Base-by-base conservation (phyloP, 78 protist genomes). In the Guillardia theta region DNA sequence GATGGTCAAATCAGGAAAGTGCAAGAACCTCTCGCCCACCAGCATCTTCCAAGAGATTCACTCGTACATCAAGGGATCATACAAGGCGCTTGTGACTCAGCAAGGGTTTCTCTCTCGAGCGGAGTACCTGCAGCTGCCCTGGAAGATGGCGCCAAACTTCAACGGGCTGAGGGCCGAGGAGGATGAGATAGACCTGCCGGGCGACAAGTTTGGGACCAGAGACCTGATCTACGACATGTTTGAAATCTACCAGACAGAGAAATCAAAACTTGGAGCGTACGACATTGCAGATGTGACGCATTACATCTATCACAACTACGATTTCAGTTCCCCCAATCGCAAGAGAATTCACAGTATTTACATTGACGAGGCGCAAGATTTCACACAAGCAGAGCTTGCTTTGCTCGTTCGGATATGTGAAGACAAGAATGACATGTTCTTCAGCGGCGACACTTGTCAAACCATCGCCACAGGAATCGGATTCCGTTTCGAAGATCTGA, bases 291-390 rank as follows among this genome's bases (percentile, higher is more conserved):
- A 94, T 27, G 83, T 76, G 33, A 18, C 64, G 58, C 9, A 9
- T 30, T 48, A 47, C 93, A 58, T 94, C 27, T 87, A 48, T 54
- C 22, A 10, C 15, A 76, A 53, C 22, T 93, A 93, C 62, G 19
- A 24, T 36, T 92, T 78, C 27, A 15, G 27, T 39, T 87, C 54
- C n/a, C 62, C 12, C 12, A 12, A 53, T 12, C 62, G 62, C 62
- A 53, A 12, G 12, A 21, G 12, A 12, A 43, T 87, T 12, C 47
- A 94, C 64, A 27, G 44, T 30, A 22, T 94, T 10, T 48, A 41
- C 10, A 93, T 94, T 22, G 95, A 94, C 88, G 95, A 94, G 88
- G 87, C 53, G 30, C 95, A 94, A 48, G 95, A 94, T 88, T 87
- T 64, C 50, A 58, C 93, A 1, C 93, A 54, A 48, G 93, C 93